Percentiles rank a stretch among this genome's conserved stretches.
Conservation (phyloP, 2,329 filamentous ascomycete genomes). For the Neopestalotiopsis sp. region DNA sequence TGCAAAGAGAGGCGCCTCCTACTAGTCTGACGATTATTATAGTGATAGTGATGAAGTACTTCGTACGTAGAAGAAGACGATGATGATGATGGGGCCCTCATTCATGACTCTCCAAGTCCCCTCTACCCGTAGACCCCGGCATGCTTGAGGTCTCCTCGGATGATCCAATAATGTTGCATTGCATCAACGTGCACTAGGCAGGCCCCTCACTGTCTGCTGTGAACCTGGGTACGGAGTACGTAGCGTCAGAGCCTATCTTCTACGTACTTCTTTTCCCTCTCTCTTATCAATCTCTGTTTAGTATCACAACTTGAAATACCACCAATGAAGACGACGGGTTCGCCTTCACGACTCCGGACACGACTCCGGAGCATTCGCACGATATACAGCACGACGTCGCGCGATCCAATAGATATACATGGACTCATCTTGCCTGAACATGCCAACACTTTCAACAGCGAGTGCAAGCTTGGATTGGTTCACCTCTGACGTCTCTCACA, state of each 20-base stretch:
- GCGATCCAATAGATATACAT: background rate
- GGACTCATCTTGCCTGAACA: background rate
- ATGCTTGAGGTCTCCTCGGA: background rate
- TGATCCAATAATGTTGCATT: background rate
- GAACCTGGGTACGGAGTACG: background rate
- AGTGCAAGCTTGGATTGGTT: too few species aligned
- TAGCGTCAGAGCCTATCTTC: background rate
- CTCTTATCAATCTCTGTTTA: background rate
- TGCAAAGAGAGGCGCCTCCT: background rate
- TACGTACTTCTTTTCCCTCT: background rate
- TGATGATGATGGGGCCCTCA: background rate
- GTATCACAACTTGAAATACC: background rate
- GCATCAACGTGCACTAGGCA: background rate
- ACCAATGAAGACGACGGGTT: background rate
- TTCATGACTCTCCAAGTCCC: background rate
- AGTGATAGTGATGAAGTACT: background rate
- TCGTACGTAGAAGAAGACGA: background rate
- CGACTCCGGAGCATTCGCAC: background rate
- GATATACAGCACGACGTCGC: background rate
- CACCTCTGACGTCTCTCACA: too few species aligned
- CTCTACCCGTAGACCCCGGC: background rate
- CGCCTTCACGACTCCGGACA: background rate
- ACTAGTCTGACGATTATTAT: background rate
- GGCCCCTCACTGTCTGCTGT: background rate
- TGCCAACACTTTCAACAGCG: too few species aligned